These are phyloP conservation scores for Cryptosporidium parvum DNA, from an alignment of 169 alveolate genomes.

Conservation along the genomic window DNA sequence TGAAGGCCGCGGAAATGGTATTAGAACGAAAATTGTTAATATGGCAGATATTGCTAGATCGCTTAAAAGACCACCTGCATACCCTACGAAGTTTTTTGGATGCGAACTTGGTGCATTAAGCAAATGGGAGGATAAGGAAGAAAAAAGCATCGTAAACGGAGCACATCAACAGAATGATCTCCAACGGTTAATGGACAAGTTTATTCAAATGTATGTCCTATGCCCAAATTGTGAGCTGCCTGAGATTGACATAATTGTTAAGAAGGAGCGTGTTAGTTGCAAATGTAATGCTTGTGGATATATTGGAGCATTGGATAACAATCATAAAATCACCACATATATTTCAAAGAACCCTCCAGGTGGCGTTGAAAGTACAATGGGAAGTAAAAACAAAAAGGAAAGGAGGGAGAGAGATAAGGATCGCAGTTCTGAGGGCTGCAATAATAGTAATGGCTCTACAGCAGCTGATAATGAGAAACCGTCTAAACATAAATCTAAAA, in stretches of 20 bases:
- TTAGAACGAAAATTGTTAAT: constrained; percentile 95
- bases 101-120: constrained; percentile 96
- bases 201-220: constrained; percentile 96
- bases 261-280: constrained; percentile 88
- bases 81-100: constrained; percentile 95
- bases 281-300: constrained; percentile 98
- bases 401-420: constrained; percentile 28
- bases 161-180: constrained; percentile 92
- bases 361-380: constrained; percentile 81
- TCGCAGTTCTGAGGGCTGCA: constrained; percentile 6
- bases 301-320: constrained; percentile 91
- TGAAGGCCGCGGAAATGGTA: constrained; percentile 97
- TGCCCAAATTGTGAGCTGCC: constrained; percentile 98
- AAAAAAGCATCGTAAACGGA: constrained; percentile 96
- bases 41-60: constrained; percentile 97
- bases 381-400: constrained; percentile 72
- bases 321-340: constrained; percentile 96
- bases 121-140: constrained; percentile 94
- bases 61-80: constrained; percentile 90
- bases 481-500: constrained; percentile 16
- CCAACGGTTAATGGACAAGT: constrained; percentile 94
- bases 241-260: constrained; percentile 94
- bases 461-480: constrained; percentile 6
- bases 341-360: constrained; percentile 96
- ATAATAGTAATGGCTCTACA: neutral